These are phyloP conservation scores for Cercophora newfieldiana DNA, from an alignment of 495 filamentous ascomycete species.

Conservation along the genomic window DNA sequence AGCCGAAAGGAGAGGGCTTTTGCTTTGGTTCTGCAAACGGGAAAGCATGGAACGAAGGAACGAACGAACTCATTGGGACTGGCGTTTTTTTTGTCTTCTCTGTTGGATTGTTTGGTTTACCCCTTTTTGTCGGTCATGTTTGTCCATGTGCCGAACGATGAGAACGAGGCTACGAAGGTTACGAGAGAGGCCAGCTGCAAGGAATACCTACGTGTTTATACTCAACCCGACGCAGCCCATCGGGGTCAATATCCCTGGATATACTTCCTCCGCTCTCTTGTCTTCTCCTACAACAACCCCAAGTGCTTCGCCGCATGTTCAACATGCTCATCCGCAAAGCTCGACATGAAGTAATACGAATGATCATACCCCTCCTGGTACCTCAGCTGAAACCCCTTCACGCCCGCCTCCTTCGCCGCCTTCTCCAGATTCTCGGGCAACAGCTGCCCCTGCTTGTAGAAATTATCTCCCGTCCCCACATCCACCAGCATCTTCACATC, in stretches of 20 bases:
- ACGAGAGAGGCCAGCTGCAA: not conserved
- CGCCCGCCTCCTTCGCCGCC: slow-evolving; percentile 71
- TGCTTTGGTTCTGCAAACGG: not conserved
- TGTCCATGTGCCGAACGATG: not conserved
- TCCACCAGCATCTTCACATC: slow-evolving; percentile 77
- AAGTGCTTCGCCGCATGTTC: slow-evolving; percentile 87
- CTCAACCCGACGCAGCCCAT: not conserved
- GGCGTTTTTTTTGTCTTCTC: slow-evolving; percentile 7
- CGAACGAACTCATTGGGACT: slow-evolving; percentile 6
- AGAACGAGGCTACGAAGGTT: slow-evolving; percentile 3
- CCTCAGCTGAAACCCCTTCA: slow-evolving; percentile 66
- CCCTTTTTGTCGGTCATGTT: not conserved
- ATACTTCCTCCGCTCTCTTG: not conserved
- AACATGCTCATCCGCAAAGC: slow-evolving; percentile 86
- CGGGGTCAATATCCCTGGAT: not conserved
- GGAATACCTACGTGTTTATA: not conserved
- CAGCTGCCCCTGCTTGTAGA: slow-evolving; percentile 90
- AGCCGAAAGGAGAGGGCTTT: not conserved
- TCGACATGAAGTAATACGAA: slow-evolving; percentile 91
- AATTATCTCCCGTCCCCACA: slow-evolving; percentile 91
- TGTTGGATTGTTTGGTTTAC: not conserved
- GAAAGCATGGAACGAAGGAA: slow-evolving; percentile 1
- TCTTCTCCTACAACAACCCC: slow-evolving; percentile 20
- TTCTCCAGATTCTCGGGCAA: slow-evolving; percentile 89
- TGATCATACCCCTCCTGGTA: slow-evolving; percentile 95